These are phyloP conservation scores for Protomyces inouyei DNA, from an alignment of 1,139 yeast species.

Conservation along the genomic window DNA sequence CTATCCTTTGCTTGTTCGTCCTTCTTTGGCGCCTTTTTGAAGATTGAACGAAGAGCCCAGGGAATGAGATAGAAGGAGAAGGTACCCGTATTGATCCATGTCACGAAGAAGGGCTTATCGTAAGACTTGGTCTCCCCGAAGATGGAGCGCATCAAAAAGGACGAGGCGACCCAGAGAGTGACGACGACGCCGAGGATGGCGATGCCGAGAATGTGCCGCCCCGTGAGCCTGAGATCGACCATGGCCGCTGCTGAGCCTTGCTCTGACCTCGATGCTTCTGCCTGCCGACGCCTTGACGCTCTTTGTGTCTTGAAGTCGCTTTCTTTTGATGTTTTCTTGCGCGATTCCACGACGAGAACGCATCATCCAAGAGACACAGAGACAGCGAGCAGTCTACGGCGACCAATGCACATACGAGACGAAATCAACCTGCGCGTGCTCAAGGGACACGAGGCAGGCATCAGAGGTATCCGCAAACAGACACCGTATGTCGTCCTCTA, in stretches of 20 bases:
- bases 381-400: neutral
- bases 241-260: neutral
- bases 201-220: slow-evolving; percentile 31
- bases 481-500: slow-evolving; percentile 23
- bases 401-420: slow-evolving; percentile 4
- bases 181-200: slow-evolving; percentile 32
- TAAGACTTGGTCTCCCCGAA: slow-evolving; percentile 46
- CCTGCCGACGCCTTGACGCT: too few relatives aligned
- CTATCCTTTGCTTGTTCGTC: slow-evolving; percentile 1
- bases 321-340: neutral
- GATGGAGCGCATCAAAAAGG: slow-evolving; percentile 32
- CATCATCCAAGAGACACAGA: neutral
- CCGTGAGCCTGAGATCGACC: slow-evolving; percentile 9
- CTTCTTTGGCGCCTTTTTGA: neutral
- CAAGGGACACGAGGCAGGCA: slow-evolving; percentile 9
- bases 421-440: slow-evolving; percentile 26
- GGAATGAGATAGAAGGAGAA: slow-evolving; percentile 75
- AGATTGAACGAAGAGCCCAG: slow-evolving; percentile 32
- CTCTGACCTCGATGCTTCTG: too few relatives aligned
- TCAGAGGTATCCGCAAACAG: slow-evolving; percentile 7
- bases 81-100: slow-evolving; percentile 83
- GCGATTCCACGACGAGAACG: neutral
- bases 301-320: too few relatives aligned
- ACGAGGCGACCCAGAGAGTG: slow-evolving; percentile 34
- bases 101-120: slow-evolving; percentile 87